Percentiles rank a stretch among this genome's conserved stretches.
Evolutionary conservation across 495 filamentous ascomycete species (phyloP).

Genomic region (Trichoderma gamsii): DNA sequence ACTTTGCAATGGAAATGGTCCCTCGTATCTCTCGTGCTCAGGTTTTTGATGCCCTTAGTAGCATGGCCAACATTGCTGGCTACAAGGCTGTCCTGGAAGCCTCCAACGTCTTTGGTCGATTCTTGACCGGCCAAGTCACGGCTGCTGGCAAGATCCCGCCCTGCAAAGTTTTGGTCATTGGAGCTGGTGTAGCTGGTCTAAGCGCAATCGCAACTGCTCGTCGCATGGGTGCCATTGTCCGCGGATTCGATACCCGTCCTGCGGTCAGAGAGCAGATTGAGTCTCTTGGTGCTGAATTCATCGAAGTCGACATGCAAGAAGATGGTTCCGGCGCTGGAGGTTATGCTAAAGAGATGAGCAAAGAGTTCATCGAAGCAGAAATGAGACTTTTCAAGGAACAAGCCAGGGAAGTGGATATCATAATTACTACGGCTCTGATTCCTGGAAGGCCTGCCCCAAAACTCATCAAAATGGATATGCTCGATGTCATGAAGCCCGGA

Average conservation of each 20-base stretch:
- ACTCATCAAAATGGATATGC: slow-evolving; percentile 71
- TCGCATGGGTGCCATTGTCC: slow-evolving; percentile 75
- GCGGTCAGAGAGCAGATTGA: slow-evolving; percentile 79
- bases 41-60: slow-evolving; percentile 73
- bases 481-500: slow-evolving; percentile 73
- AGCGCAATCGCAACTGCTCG: slow-evolving; percentile 76
- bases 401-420: slow-evolving; percentile 76
- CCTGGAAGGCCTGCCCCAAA: slow-evolving; percentile 70
- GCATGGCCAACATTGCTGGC: slow-evolving; percentile 83
- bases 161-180: slow-evolving; percentile 76
- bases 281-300: slow-evolving; percentile 75
- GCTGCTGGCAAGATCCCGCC: slow-evolving; percentile 79
- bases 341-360: slow-evolving; percentile 83
- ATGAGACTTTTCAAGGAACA: slow-evolving; percentile 83
- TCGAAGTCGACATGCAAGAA: slow-evolving; percentile 78
- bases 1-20: slow-evolving; percentile 81
- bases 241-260: slow-evolving; percentile 73
- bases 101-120: slow-evolving; percentile 75
- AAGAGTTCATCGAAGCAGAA: slow-evolving; percentile 80
- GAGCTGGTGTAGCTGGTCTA: slow-evolving; percentile 73
- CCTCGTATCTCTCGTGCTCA: slow-evolving; percentile 78
- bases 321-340: slow-evolving; percentile 76
- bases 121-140: slow-evolving; percentile 75
- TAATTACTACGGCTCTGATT: slow-evolving; percentile 78
- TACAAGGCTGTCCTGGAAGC: slow-evolving; percentile 82